Evolutionary conservation across 768 basidiomycete genomes (phyloP).

Genomic region (Termitomyces sp.): DNA sequence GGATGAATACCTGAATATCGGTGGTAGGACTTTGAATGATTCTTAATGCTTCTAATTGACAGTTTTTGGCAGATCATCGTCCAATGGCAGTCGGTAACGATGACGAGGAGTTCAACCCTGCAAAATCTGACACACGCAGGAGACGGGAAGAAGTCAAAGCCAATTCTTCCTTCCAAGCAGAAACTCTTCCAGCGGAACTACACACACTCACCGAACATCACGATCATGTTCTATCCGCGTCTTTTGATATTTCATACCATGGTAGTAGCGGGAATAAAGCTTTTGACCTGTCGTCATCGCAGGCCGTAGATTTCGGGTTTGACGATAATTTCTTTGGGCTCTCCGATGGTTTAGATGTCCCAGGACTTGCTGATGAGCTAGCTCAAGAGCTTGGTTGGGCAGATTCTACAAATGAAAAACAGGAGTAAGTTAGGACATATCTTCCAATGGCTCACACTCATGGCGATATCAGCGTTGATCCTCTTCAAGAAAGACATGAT

Average conservation of each 20-base stretch:
- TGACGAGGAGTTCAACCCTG: slow-evolving; percentile 51
- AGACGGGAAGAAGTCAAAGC: slow-evolving; percentile 14
- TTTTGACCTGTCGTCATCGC: slow-evolving; percentile 49
- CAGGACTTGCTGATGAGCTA: slow-evolving; percentile 67
- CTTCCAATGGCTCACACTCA: neutral
- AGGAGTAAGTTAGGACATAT: slow-evolving; percentile 10
- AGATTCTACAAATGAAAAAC: slow-evolving; percentile 21
- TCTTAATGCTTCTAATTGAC: neutral
- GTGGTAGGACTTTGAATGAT: slow-evolving; percentile 21
- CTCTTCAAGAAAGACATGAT: neutral
- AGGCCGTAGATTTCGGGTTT: slow-evolving; percentile 41
- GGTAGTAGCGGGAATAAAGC: slow-evolving; percentile 24
- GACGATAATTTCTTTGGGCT: slow-evolving; percentile 48
- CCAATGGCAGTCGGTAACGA: slow-evolving; percentile 23
- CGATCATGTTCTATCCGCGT: slow-evolving; percentile 59
- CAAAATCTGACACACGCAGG: slow-evolving; percentile 12
- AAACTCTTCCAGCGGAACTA: slow-evolving; percentile 42
- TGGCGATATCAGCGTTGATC: neutral
- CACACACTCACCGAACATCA: slow-evolving; percentile 72
- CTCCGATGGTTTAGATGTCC: slow-evolving; percentile 52
- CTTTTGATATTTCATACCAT: slow-evolving; percentile 58
- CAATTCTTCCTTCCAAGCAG: slow-evolving; percentile 25
- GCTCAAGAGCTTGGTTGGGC: slow-evolving; percentile 76
- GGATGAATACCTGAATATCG: slow-evolving; percentile 54
- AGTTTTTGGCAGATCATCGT: slow-evolving; percentile 1